A percentile compares a stretch with the other conserved stretches of the same genome.
Evolutionary conservation across 768 basidiomycete species (phyloP).

Genomic region (Gelatoporia subvermispora): DNA sequence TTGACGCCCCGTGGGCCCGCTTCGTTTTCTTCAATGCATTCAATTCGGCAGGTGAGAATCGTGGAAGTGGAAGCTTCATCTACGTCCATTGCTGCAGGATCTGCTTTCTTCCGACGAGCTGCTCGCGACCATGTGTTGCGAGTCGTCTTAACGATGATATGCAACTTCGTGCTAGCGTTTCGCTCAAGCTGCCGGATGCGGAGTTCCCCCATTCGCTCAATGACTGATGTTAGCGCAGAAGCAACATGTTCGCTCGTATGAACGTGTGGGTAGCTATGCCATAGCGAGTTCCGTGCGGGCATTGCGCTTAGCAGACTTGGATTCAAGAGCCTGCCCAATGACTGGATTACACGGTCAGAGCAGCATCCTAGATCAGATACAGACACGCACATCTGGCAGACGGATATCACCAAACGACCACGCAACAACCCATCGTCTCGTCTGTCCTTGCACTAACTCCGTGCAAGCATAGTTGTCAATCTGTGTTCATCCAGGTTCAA

Average conservation of each 20-base stretch:
- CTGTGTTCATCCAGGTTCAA: too few relatives aligned
- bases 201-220: conserved; percentile 32
- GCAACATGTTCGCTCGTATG: conserved; percentile 5
- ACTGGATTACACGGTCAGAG: conserved; percentile 19
- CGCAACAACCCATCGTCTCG: conserved; percentile 86
- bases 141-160: conserved; percentile 8
- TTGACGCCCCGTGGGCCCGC: neutral
- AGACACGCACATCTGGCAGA: conserved; percentile 69
- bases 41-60: conserved; percentile 21
- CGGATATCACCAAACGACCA: conserved; percentile 72
- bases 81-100: conserved; percentile 2
- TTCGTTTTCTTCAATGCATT: conserved; percentile 11
- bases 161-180: neutral
- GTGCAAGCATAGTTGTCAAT: conserved; percentile 84
- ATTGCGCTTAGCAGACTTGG: conserved; percentile 45
- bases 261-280: conserved; percentile 29
- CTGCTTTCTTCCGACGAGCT: conserved; percentile 46
- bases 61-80: neutral
- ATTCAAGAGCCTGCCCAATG: conserved; percentile 32
- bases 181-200: neutral
- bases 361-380: neutral
- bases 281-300: conserved; percentile 54
- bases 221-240: conserved; percentile 22
- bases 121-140: conserved; percentile 67
- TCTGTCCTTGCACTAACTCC: conserved; percentile 82